These are phyloP conservation scores for Hypseocharis bilobata DNA, from an alignment of 441 rosid species.

Conservation along the genomic window DNA sequence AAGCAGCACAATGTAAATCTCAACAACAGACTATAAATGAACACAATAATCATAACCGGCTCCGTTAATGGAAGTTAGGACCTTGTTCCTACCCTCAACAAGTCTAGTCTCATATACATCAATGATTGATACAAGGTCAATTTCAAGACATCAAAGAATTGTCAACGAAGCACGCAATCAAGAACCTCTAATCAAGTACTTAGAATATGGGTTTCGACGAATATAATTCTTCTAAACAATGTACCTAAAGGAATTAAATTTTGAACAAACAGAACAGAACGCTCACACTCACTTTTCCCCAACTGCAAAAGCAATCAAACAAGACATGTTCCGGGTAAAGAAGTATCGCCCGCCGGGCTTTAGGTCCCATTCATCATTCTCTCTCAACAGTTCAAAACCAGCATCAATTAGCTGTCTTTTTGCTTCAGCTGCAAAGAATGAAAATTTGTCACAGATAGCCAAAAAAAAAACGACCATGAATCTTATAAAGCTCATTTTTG, in stretches of 20 bases:
- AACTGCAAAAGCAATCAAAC: constrained; percentile 79
- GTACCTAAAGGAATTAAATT: not conserved
- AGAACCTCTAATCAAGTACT: too few relatives aligned
- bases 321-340: constrained; percentile 85
- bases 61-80: not conserved
- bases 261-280: not conserved
- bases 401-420: constrained; percentile 59
- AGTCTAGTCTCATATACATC: not conserved
- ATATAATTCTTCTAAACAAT: not conserved
- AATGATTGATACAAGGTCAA: not conserved
- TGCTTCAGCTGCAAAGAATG: constrained; percentile 57
- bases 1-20: not conserved
- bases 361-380: constrained; percentile 74
- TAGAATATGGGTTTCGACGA: not conserved
- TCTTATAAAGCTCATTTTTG: not conserved
- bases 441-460: not conserved
- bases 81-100: not conserved
- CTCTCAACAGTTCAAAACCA: constrained; percentile 62
- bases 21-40: too few relatives aligned
- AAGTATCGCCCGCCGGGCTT: constrained; percentile 88
- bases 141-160: not conserved
- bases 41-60: not conserved
- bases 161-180: not conserved
- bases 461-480: not conserved
- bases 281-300: constrained; percentile 61